Evolutionary conservation across 352 stramenopile genomes (phyloP), one percentile per base, ranked within the genome.

Genomic region (Phytophthora vignae): DNA sequence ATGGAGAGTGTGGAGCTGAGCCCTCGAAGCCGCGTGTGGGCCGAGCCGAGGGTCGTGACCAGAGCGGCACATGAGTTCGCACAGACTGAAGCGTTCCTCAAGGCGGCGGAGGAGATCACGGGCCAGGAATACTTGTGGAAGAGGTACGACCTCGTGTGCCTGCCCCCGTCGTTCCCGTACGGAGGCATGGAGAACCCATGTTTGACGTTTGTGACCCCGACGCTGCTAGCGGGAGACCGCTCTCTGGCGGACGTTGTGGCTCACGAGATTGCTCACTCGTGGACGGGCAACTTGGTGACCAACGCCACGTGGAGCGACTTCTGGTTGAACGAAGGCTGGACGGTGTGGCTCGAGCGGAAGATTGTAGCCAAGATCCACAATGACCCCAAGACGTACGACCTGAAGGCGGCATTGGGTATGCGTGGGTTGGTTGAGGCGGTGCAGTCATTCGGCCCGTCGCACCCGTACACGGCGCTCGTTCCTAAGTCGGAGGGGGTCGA

Each of bases 321-420:
- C 76, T 99, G 96, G 97, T 82, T 99, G 17, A 99, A 99, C 67
- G 98, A 99, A 74, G 96, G 96, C 29, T 99, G 95, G 95, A 99
- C 98, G 1, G 89, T 97, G 55, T 99, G 97, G 87, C 88, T 99
- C 11, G 91, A 99, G 83, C 85, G 97, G 40, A 98, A 98, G 69
- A 99, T 99, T 68, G 97, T 98, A 79, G 80, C 84, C 11, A 73
- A 76, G 19, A 88, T 84, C 48, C 56, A 78, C 52, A 70, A 73
- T 29, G 78, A 85, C 60, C 76, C 79, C 6, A 67, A 76, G 15
- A 68, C 67, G 6, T 85, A 85, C 67, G 83, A 90, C 42, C 60
- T 90, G 15, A 85, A 87, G 61, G 83, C 83, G 25, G 69, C 73
- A 6, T 58, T 90, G 10, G 81, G 83, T 0, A 65, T 83, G 44